Conservation (phyloP, 2,329 filamentous ascomycete genomes). For the Septoria linicola region DNA sequence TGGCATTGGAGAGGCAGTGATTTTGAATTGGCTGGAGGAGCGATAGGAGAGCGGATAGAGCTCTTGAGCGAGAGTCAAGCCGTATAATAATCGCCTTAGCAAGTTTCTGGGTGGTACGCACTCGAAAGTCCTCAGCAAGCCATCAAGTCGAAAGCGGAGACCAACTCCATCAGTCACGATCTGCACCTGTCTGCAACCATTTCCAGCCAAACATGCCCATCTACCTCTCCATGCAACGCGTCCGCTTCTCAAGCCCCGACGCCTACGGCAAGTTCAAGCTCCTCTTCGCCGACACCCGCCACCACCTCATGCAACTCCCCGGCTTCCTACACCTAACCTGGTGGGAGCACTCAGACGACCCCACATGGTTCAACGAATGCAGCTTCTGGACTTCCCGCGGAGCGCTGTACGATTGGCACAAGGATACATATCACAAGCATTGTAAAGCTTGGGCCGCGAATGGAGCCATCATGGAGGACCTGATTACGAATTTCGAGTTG, state of each 20-base stretch:
- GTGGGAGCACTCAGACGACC: constrained; percentile 15
- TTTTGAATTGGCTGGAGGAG: no score
- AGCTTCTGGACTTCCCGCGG: constrained; percentile 6
- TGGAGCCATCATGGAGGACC: constrained; percentile 13
- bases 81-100: no score
- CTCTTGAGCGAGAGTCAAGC: no score
- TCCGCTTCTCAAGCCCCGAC: constrained; percentile 14
- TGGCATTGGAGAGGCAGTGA: no score
- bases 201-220: no score
- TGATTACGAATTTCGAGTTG: constrained; percentile 15
- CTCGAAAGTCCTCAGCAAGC: no score
- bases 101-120: no score
- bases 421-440: constrained; percentile 16
- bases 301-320: constrained; percentile 11
- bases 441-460: constrained; percentile 15
- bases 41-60: no score
- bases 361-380: constrained; percentile 12
- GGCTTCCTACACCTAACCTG: constrained; percentile 14
- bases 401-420: constrained; percentile 15
- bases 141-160: no score
- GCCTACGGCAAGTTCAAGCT: constrained; percentile 16
- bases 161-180: no score
- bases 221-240: constrained; percentile 16
- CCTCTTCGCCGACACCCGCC: constrained; percentile 12
- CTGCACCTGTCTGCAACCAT: no score